Base-by-base conservation (phyloP, 768 basidiomycete genomes). In the Tephrocybe sp. region DNA sequence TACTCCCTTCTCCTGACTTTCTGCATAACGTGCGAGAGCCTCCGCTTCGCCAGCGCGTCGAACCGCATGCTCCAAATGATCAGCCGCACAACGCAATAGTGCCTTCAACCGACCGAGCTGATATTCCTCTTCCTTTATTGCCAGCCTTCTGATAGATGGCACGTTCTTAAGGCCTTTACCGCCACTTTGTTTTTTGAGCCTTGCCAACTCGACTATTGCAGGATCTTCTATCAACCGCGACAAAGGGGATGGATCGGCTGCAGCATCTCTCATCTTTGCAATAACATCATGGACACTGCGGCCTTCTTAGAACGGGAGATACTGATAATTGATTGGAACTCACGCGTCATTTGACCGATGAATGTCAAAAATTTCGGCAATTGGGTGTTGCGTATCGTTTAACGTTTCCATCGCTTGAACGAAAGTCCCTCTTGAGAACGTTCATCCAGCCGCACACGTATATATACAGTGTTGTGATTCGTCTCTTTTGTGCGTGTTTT, bases 51-150 rank as follows among this genome's bases (percentile, higher is more conserved):
- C 77, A n/a, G 76, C 80, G 41, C 79, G 69, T 22, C 74, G 73
- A 47, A 73, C 77, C 68, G 84, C 83, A 41, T 73, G 67, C 59
- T 84, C 79, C 34, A 87, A 69, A 42, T 75, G 72, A 46, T 82
- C 79, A 16, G 74, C 73, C 4, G 83, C 74, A 40, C 64, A 66
- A 46, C 75, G 72, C 19, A 85, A 72, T 20, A 80, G 60, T 23
- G 72, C 69, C 61, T 82, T 84, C 53, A 84, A 72, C 49, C 76
- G 73, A 49, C 72, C 71, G n/a, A 72, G 71, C 57, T 82, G 79
- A 48, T 75, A 73, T 62, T 84, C 82, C 62, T 84, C 82, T 52
- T 84, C 71, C 30, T 65, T 62, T 11, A 74, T 63, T 62, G 55
- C 77, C 11, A 79, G 60, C 2, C 72, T 72, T 46, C 74, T 68